Evolutionary conservation across 1,284 basidiomycete species (phyloP), one percentile per base, ranked within the genome.

Genomic region (Sporisorium graminicola): DNA sequence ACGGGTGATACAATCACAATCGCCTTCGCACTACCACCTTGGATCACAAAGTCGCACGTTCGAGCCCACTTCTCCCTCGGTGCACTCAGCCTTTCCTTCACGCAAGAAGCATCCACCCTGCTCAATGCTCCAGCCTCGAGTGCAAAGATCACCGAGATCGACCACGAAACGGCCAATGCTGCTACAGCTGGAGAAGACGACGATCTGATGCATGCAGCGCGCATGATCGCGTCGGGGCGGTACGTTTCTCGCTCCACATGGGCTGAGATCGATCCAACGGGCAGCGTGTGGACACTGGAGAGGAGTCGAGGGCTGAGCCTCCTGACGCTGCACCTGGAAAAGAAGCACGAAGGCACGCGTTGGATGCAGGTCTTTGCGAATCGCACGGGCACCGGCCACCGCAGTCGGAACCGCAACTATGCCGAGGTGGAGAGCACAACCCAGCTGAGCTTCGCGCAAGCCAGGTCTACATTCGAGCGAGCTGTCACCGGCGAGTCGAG

Each of bases 281-380:
- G 65, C 5, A 77, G 80, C 50, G 35, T 80, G 18, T 84, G 78
- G 81, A 79, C 80, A 13, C 65, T 74, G 37, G 82, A 84, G 54
- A 43, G 40, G n/a, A 58, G 47, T 10, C 60, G 52, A n/a, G 55
- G 62, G 16, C 35, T 57, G 20, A 61, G 58, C 42, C 26, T 80
- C n/a, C 58, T 84, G 35, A 79, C 74, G 20, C 63, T 84, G 40
- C 78, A 81, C 50, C 49, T 84, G 31, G 79, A 80, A 65, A 84
- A 84, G 66, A 74, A 52, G 59, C 75, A 82, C 47, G 62, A 77
- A 33, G 91, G 90, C 4, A 92, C 91, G 29, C 90, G 91, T 67
- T 98, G 95, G 95, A 88, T 91, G 56, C 91, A 93, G 53, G 89
- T 97, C 3, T 97, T 98, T 54, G 88, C 64, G 2, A 47, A 65